Evolutionary conservation across 148 eudicot species (phyloP).

Genomic region (Cornus florida): DNA sequence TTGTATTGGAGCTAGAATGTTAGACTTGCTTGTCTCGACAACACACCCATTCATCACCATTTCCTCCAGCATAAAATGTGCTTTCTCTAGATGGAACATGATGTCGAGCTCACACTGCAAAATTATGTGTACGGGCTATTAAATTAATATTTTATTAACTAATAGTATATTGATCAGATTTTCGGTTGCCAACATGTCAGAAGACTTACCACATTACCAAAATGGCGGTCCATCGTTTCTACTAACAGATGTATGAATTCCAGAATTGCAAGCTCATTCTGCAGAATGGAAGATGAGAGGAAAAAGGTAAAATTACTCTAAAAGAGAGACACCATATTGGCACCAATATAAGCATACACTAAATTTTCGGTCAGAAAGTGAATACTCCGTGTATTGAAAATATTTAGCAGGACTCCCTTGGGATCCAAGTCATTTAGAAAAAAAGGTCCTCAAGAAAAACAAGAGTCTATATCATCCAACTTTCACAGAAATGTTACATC

Average conservation of each 20-base stretch:
- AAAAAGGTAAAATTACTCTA: not conserved
- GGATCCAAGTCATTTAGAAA: not conserved
- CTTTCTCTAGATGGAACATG: slow-evolving; percentile 98
- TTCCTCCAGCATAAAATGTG: slow-evolving; percentile 99
- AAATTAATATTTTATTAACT: no score
- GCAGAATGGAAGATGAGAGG: slow-evolving; percentile 12
- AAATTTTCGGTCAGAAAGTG: not conserved
- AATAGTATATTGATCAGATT: not conserved
- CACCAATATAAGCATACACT: not conserved
- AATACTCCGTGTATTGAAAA: no score
- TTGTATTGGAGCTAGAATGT: slow-evolving; percentile 84
- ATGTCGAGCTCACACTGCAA: slow-evolving; percentile 97
- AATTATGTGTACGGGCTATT: not conserved
- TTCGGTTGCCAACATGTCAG: not conserved
- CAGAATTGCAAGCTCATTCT: slow-evolving; percentile 98
- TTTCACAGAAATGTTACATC: no score
- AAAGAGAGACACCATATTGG: not conserved
- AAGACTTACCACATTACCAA: slow-evolving; percentile 91
- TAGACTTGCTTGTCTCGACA: slow-evolving; percentile 95
- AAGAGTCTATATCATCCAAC: no score
- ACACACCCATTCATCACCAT: slow-evolving; percentile 99
- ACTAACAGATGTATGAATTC: slow-evolving; percentile 95
- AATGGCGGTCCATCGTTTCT: slow-evolving; percentile 99
- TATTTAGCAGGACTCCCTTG: not conserved
- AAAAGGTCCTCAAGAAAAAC: not conserved